Evolutionary conservation across 768 basidiomycete species (phyloP).

Genomic region (Leccinum broughii): DNA sequence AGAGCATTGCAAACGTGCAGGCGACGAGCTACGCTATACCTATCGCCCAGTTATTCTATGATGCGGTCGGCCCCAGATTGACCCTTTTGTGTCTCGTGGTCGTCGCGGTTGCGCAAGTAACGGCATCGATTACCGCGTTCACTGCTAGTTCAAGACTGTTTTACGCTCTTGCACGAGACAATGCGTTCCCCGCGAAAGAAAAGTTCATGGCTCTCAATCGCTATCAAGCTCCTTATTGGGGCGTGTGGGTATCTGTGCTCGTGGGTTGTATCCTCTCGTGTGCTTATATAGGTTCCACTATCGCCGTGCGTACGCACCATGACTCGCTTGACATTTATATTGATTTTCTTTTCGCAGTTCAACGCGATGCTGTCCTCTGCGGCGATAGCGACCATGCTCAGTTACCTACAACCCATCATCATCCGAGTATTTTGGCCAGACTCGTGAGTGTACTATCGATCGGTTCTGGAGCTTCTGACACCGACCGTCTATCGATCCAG

Average conservation of each 20-base stretch:
- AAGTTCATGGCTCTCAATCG: slow-evolving; percentile 52
- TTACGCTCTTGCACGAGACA: slow-evolving; percentile 57
- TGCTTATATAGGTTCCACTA: slow-evolving; percentile 56
- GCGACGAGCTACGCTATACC: slow-evolving; percentile 55
- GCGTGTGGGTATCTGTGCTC: slow-evolving; percentile 55
- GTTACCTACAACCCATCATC: slow-evolving; percentile 57
- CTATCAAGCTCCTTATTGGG: slow-evolving; percentile 54
- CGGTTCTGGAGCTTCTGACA: background rate
- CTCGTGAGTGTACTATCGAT: slow-evolving; percentile 35
- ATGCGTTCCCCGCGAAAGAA: slow-evolving; percentile 48
- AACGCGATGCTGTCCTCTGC: slow-evolving; percentile 58
- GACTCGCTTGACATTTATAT: background rate
- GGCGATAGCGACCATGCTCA: slow-evolving; percentile 57
- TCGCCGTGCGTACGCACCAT: slow-evolving; percentile 44
- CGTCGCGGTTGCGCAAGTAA: slow-evolving; percentile 50
- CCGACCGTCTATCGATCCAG: slow-evolving; percentile 27
- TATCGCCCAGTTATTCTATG: slow-evolving; percentile 57
- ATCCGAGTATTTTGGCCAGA: slow-evolving; percentile 59
- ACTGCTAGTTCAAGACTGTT: slow-evolving; percentile 58
- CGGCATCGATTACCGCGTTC: slow-evolving; percentile 58
- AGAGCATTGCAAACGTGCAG: slow-evolving; percentile 50
- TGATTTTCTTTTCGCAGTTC: slow-evolving; percentile 35
- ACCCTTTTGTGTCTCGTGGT: slow-evolving; percentile 53
- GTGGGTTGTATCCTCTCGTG: slow-evolving; percentile 56
- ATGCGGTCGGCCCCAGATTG: slow-evolving; percentile 48